Evolutionary conservation across 1,284 basidiomycete genomes (phyloP), one percentile per base, ranked within the genome.

Genomic region (Ustilago trichophora): DNA sequence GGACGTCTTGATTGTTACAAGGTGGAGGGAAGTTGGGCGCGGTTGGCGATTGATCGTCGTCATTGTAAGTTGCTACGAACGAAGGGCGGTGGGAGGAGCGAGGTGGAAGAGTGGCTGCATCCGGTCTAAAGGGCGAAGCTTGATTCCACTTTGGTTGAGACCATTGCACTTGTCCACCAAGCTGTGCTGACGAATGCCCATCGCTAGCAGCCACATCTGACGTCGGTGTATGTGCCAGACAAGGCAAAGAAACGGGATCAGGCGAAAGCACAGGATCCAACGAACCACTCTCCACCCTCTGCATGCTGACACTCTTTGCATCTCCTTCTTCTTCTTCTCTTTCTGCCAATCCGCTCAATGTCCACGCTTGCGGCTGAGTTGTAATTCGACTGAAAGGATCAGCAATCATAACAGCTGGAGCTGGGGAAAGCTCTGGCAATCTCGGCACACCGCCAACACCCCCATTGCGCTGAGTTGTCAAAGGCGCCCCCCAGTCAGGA

Each of bases 321-420:
- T n/a, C n/a, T 26, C n/a, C 27, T 21, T 12, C 27, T 16, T 29
- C 40, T 15, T 24, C 37, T 15, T 19, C 24, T 15, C 33, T 40
- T 29, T 21, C 19, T 25, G 35, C 32, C 6, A n/a, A 9, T 9
- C 11, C 32, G 11, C 9, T 15, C 27, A 29, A 8, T 29, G 27
- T 29, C 27, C 27, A 29, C 7, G 8, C 13, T 7, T 29, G 34
- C 19, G 16, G 37, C 37, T 24, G 35, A 25, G 3, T 32, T 13
- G 15, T 22, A 33, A 5, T 22, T 11, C 8, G 29, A 22, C 15
- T 24, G 15, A 63, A 63, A 16, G 53, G 53, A 31, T 56, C 59
- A 11, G 59, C 53, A 26, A 63, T 63, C 43, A 52, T 44, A n/a
- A 56, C 16, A 6, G 53, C 48, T 12, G 59, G 59, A 16, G 49